Evolutionary conservation across 768 basidiomycete species (phyloP), one percentile per base, ranked within the genome.

Genomic region (Chalciporus pseudorubinellus): DNA sequence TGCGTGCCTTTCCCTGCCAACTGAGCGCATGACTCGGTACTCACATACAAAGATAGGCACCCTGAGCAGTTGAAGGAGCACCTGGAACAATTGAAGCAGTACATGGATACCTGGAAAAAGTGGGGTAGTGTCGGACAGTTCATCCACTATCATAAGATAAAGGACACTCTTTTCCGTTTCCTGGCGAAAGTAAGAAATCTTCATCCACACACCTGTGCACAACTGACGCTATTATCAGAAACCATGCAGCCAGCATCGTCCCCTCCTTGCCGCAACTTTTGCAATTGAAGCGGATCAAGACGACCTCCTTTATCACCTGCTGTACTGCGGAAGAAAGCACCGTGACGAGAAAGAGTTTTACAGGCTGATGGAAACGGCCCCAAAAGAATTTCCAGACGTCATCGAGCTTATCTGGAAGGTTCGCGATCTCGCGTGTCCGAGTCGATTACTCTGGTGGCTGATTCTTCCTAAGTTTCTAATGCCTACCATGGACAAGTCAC

Each of bases 71-170:
- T n/a, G n/a, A n/a, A n/a, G n/a, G n/a, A n/a, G 2, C 8, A 50
- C 43, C 47, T 62, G 11, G 21, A 14, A 10, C 14, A n/a, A 11
- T 46, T 67, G 44, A 40, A 45, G 11, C 34, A 52, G 1, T 16
- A 24, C 13, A 55, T 46, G 39, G 24, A 21, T 13, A 2, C 6
- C 6, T 69, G 65, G 65, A 36, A 2, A 10, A 0, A 3, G 11
- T 69, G 55, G 60, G 2, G 4, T 19, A 52, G 54, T n/a, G 39
- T 65, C 13, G n/a, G 41, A 29, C 62, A 62, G 26, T 56, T 65
- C 14, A 44, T 31, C 24, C 40, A 39, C 21, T 55, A 65, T 43
- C 40, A 42, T 16, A 21, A 34, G 43, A 62, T 65, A n/a, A 62
- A 13, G 50, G 18, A 42, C 6, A n/a, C n/a, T 18, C 57, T 65